Base-by-base conservation (phyloP, 805 yeast genomes). In the Saccharomycodes ludwigii region DNA sequence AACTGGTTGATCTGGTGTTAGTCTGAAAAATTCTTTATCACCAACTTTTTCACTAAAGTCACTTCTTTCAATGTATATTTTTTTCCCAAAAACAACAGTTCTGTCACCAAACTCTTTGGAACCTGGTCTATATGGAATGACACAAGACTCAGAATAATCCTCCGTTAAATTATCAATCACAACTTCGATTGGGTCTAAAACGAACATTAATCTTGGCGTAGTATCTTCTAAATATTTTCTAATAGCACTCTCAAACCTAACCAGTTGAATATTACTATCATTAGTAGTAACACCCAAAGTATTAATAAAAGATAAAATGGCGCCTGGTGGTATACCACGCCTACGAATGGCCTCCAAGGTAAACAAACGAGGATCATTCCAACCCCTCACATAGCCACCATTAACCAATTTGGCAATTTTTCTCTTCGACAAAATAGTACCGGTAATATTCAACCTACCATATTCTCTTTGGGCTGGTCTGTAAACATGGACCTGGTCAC, bases 381-480 rank as follows among this genome's bases (percentile, higher is more conserved):
- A 91, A 28, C 84, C 95, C 56, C 95, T 74, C 16, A 91, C 99
- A 47, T 68, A 61, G 4, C 68, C 62, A 18, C 75, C 91, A 35
- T 72, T 79, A 15, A 91, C 97, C 43, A 91, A 68, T 58, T 84
- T 81, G 41, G 95, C 93, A 54, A 91, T 85, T 61, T 91, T 91
- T 56, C 99, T 75, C 69, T 91, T 91, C 37, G 95, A 83, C 71
- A 91, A 63, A 40, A 91, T 74, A 8, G 97, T 82, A 34, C 98
- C 98, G 2, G 94, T 81, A 44, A 91, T 72, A 56, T 86, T 91
- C 54, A 91, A 72, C 57, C 98, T 76, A 43, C 99, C 99, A 48
- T 86, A 91, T 59, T 91, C 99, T 57, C 98, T 77, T 69, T 91
- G 99, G 9, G 96, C 95, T 20, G 99, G 98, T 65, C 95, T 77